Conservation (phyloP, 2,329 filamentous ascomycete species). For the Verticillium klebahnii region DNA sequence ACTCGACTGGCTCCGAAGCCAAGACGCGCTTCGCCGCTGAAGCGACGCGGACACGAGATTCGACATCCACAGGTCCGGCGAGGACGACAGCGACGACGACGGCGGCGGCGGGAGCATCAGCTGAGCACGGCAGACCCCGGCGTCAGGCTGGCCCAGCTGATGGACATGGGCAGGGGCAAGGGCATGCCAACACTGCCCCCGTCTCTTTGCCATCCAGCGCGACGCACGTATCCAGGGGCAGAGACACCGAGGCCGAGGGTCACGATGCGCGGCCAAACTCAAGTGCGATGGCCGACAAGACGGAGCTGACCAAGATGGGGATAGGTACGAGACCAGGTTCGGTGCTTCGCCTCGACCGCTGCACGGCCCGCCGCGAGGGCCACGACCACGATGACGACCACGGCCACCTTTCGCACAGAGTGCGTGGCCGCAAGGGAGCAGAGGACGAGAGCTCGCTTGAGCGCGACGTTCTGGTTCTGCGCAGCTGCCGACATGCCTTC, state of each 20-base stretch:
- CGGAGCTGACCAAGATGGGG: not conserved
- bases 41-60: not conserved
- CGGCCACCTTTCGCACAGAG: not conserved
- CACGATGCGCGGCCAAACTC: not conserved
- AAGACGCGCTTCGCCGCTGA: not conserved
- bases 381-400: not conserved
- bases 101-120: not conserved
- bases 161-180: not conserved
- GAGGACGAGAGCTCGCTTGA: not conserved
- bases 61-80: not conserved
- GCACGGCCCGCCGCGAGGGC: not conserved
- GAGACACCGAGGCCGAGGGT: not conserved
- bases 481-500: slow-evolving; percentile 31
- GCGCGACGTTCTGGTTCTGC: slow-evolving; percentile 28
- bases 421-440: not conserved
- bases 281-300: not conserved
- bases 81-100: not conserved
- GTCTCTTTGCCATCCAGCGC: not conserved
- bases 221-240: not conserved
- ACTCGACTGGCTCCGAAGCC: not conserved
- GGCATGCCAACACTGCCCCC: not conserved
- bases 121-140: not conserved
- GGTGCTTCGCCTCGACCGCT: not conserved
- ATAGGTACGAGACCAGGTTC: not conserved
- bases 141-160: not conserved